These are phyloP conservation scores for Cladosporium sp. DNA, from an alignment of 2,329 filamentous ascomycete species.

Conservation along the genomic window DNA sequence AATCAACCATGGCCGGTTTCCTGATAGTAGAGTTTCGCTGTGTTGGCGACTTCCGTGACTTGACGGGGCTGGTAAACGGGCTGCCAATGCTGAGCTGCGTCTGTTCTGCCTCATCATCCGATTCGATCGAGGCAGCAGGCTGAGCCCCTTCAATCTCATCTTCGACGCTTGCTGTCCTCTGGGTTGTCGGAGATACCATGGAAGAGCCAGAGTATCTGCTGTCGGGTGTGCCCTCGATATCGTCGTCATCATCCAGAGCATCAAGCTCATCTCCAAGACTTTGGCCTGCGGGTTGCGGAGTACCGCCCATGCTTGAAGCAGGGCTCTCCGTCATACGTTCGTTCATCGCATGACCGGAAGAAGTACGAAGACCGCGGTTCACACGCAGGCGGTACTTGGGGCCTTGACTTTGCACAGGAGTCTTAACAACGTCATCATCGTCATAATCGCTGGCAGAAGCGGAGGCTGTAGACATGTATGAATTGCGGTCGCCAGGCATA, in stretches of 20 bases:
- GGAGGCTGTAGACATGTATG: slow-evolving; percentile 83
- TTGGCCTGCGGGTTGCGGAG: slow-evolving; percentile 55
- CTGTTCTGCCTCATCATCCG: slow-evolving; percentile 7
- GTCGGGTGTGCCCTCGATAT: slow-evolving; percentile 44
- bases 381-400: slow-evolving; percentile 69
- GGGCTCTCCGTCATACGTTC: slow-evolving; percentile 32
- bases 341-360: slow-evolving; percentile 28
- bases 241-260: slow-evolving; percentile 63
- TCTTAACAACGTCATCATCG: slow-evolving; percentile 52
- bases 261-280: slow-evolving; percentile 90
- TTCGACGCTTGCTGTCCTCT: slow-evolving; percentile 3
- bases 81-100: slow-evolving; percentile 14
- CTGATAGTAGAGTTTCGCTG: slow-evolving; percentile 10
- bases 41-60: slow-evolving; percentile 12
- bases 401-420: slow-evolving; percentile 59
- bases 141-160: slow-evolving; percentile 5
- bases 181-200: slow-evolving; percentile 38
- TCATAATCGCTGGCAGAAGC: slow-evolving; percentile 74
- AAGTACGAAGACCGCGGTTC: slow-evolving; percentile 52
- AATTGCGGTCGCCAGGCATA: slow-evolving; percentile 54
- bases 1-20: slow-evolving; percentile 51
- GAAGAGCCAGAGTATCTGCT: slow-evolving; percentile 38
- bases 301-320: slow-evolving; percentile 29
- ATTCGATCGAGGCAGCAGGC: slow-evolving; percentile 19
- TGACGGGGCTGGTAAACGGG: slow-evolving; percentile 12